A percentile compares a stretch with the other conserved stretches of the same genome.
These are phyloP conservation scores for Brassica juncea DNA, from an alignment of 345 rosid species.

Conservation along the genomic window DNA sequence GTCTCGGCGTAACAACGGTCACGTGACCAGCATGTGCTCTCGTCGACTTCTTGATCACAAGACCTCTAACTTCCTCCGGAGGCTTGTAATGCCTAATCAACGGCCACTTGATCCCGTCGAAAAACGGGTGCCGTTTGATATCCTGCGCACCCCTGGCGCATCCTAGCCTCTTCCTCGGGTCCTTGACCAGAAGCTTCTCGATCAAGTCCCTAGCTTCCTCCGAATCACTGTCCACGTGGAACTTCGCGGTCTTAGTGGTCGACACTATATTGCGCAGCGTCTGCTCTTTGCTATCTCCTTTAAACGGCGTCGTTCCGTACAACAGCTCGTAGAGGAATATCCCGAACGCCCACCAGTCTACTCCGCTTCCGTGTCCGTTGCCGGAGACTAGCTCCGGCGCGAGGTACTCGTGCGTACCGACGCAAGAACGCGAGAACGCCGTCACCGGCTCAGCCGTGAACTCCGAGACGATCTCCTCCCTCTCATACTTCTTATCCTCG, in stretches of 20 bases:
- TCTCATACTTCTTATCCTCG: slow-evolving; percentile 2
- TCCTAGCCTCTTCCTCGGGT: slow-evolving; percentile 73
- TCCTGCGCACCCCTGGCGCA: slow-evolving; percentile 74
- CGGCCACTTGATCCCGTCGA: slow-evolving; percentile 76
- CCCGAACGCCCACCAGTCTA: slow-evolving; percentile 98
- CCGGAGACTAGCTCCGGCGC: slow-evolving; percentile 87
- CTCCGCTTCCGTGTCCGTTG: slow-evolving; percentile 83
- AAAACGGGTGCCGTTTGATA: slow-evolving; percentile 75
- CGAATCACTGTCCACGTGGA: slow-evolving; percentile 39
- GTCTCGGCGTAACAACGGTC: slow-evolving; percentile 35
- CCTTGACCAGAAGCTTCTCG: slow-evolving; percentile 71
- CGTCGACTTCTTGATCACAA: slow-evolving; percentile 43
- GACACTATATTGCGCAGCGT: slow-evolving; percentile 73
- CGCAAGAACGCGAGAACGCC: slow-evolving; percentile 69
- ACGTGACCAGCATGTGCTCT: slow-evolving; percentile 47
- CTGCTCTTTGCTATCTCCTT: slow-evolving; percentile 65
- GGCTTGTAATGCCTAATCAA: slow-evolving; percentile 76
- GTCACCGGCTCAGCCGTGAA: slow-evolving; percentile 64
- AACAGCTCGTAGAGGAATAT: slow-evolving; percentile 67
- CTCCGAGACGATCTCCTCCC: slow-evolving; percentile 43
- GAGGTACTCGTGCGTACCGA: slow-evolving; percentile 93
- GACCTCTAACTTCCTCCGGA: slow-evolving; percentile 66
- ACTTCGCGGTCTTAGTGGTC: slow-evolving; percentile 40
- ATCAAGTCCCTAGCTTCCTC: slow-evolving; percentile 74
- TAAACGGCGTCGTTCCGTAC: slow-evolving; percentile 80